These are phyloP conservation scores for Coelastrella sp. DNA, from an alignment of 139 green algal species.

Conservation along the genomic window DNA sequence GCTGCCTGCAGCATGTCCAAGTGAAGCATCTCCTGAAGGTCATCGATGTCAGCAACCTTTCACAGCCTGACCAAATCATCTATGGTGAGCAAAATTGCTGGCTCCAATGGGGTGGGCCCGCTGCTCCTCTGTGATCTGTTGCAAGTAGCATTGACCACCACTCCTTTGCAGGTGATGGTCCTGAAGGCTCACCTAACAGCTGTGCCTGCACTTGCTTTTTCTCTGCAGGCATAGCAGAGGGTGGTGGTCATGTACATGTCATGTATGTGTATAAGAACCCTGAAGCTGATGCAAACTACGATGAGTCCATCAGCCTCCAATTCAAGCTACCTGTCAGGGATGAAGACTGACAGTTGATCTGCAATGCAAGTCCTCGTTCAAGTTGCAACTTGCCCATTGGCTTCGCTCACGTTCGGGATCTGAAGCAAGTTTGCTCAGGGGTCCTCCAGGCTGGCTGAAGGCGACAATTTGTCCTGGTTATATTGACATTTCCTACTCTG, in stretches of 20 bases:
- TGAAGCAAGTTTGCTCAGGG: too few species aligned
- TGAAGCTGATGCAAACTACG: conserved; percentile 49
- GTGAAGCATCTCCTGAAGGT: conserved; percentile 75
- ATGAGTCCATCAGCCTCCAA: conserved; percentile 67
- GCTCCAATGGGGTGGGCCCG: too few species aligned
- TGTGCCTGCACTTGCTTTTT: background rate
- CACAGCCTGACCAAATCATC: conserved; percentile 68
- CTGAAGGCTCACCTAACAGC: too few species aligned
- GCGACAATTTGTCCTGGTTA: too few species aligned
- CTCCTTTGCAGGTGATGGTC: too few species aligned
- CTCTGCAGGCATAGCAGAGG: conserved; percentile 59
- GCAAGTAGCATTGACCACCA: too few species aligned
- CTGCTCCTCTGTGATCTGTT: too few species aligned
- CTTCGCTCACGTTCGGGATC: too few species aligned
- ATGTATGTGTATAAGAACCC: conserved; percentile 75
- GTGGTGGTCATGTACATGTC: conserved; percentile 67
- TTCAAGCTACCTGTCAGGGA: conserved; percentile 76
- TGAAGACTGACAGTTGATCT: conserved; percentile 33
- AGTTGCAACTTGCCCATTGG: too few species aligned
- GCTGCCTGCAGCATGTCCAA: conserved; percentile 58
- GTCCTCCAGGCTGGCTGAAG: too few species aligned
- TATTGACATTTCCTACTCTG: too few species aligned
- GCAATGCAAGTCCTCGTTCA: too few species aligned
- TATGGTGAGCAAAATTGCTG: conserved; percentile 51
- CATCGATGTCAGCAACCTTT: conserved; percentile 66